Base-by-base conservation (phyloP, 768 basidiomycete species). In the Cystofilobasidium ferigula region DNA sequence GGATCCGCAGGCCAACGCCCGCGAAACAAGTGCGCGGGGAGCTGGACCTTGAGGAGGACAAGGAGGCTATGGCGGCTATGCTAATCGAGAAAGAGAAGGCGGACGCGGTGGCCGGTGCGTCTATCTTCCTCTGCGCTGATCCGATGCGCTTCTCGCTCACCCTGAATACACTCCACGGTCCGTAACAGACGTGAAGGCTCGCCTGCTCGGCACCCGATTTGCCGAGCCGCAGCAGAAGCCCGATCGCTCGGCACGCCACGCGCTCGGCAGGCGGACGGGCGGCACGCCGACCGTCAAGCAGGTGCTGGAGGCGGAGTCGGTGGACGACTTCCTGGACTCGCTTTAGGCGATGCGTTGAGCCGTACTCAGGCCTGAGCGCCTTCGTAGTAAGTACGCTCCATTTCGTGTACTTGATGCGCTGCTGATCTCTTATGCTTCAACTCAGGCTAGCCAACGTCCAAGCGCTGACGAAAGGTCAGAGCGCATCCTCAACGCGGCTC, bases 251-350 rank as follows among this genome's bases (percentile, higher is more conserved):
- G 51, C 18, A 12, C 26, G 51, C 6, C 30, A 30, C 18, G 51
- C 28, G 2, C 32, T 22, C 30, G 51, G 22, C 6, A 3, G 22
- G 22, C 45, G 45, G 2, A 2, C 22, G n/a, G 22, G 22, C 2
- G 22, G 4, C 3, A 7, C 45, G 22, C 45, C 45, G 45, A 9
- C 45, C 45, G n/a, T 22, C 45, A 47, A 16, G 28, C 26, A 54
- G 51, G 16, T 14, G 30, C 2, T 54, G 51, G 51, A 54, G 30
- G 51, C 51, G 3, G 51, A 54, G 5, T 28, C 26, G 51, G 51
- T 54, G 18, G 51, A 54, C 51, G 51, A 54, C 51, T 54, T 54
- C 51, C 30, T 54, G 18, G 30, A 54, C 30, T 54, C 51, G 14
- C 51, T 54, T 3, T 54, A 24, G 6, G 10, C 48, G 24, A 51